These are phyloP conservation scores for Mucor indicus DNA, from an alignment of 371 early-diverging fungal species.

Conservation along the genomic window DNA sequence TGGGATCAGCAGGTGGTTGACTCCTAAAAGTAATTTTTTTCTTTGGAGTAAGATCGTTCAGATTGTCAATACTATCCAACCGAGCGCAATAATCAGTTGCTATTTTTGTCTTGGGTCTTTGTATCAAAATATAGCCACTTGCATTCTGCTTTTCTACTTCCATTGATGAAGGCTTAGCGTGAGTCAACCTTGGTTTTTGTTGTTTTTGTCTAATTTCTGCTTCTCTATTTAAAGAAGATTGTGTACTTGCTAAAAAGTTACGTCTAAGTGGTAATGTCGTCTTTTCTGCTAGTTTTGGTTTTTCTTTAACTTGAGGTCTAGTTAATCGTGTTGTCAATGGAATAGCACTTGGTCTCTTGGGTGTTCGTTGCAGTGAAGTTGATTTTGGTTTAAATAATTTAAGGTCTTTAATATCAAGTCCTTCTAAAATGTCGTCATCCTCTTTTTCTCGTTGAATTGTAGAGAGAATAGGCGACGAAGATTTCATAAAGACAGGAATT, in stretches of 20 bases:
- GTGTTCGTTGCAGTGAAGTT: no score
- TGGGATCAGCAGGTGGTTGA: conserved; percentile 9
- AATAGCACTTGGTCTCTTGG: no score
- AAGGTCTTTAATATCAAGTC: conserved; percentile 19
- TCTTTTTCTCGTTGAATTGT: conserved; percentile 16
- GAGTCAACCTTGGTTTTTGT: not conserved
- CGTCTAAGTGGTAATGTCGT: not conserved
- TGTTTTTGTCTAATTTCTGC: not conserved
- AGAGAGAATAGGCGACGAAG: not conserved
- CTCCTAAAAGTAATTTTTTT: not conserved
- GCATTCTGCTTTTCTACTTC: conserved; percentile 1
- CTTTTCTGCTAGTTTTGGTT: not conserved
- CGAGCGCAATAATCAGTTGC: conserved; percentile 24
- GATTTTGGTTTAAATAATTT: no score
- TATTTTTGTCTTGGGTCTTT: conserved; percentile 12
- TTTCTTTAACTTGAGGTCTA: no score
- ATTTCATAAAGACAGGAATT: not conserved
- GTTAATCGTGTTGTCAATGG: no score
- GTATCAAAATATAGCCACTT: conserved; percentile 15
- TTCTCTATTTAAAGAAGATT: not conserved
- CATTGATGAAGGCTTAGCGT: not conserved
- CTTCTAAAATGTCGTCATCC: conserved; percentile 33
- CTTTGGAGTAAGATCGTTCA: conserved; percentile 18
- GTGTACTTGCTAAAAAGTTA: not conserved
- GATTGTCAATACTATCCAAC: conserved; percentile 33